phyloP scores from a whole-genome alignment of 805 yeast genomes.

The Hemisphaericaspora nanyangensis region DNA sequence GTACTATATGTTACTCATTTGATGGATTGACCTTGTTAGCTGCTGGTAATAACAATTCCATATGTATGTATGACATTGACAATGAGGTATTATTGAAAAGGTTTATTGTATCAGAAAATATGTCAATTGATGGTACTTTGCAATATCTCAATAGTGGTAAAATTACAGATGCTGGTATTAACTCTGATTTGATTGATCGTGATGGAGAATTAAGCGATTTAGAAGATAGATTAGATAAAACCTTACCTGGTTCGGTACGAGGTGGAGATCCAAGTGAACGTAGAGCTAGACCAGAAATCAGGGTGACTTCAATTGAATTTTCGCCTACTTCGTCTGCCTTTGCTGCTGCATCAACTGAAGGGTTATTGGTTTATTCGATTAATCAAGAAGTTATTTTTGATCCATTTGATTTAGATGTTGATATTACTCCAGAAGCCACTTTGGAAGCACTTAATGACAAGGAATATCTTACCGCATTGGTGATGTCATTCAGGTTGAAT shows the following conservation, averaged over 20 bases:
- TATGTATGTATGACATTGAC: conserved; percentile 85
- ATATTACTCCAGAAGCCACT: conserved; percentile 80
- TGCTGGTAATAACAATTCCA: conserved; percentile 88
- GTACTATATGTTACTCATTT: conserved; percentile 76
- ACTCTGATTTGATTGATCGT: conserved; percentile 74
- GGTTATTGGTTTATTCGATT: conserved; percentile 75
- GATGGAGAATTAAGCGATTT: conserved; percentile 83
- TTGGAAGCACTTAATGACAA: conserved; percentile 54
- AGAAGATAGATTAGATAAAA: conserved; percentile 72
- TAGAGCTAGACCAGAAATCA: conserved; percentile 72
- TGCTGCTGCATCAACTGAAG: conserved; percentile 95
- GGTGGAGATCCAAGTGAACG: conserved; percentile 68
- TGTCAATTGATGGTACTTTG: conserved; percentile 87
- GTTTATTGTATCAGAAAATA: conserved; percentile 82
- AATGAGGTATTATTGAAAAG: conserved; percentile 82
- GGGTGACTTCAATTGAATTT: conserved; percentile 73
- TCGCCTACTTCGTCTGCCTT: conserved; percentile 89
- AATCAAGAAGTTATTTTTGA: conserved; percentile 77
- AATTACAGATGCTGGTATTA: conserved; percentile 80
- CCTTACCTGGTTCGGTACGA: conserved; percentile 83
- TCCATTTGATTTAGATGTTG: conserved; percentile 92
- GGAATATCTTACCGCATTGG: conserved; percentile 71
- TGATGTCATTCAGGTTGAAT: conserved; percentile 91
- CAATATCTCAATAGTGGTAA: conserved; percentile 73
- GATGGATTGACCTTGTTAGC: conserved; percentile 88